A percentile compares a stretch with the other conserved stretches of the same genome.
Evolutionary conservation across 2,329 filamentous ascomycete species (phyloP).

Genomic region (Huntiella omanensis): DNA sequence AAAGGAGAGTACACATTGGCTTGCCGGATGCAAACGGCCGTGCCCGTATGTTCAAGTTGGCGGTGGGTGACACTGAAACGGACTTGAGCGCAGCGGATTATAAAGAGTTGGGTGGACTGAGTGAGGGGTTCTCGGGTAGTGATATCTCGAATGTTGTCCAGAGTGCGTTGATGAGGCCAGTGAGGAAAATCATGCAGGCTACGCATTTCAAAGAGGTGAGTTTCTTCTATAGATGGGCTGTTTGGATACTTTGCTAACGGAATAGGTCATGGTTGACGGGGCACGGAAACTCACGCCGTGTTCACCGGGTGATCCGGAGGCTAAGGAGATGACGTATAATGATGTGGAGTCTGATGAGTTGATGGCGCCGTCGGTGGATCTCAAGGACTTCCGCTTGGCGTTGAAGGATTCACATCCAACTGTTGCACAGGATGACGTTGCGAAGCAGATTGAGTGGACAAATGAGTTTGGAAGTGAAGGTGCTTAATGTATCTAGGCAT

Average conservation of each 20-base stretch:
- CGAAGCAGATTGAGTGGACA: constrained; percentile 80
- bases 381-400: constrained; percentile 88
- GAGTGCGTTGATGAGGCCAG: constrained; percentile 90
- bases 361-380: constrained; percentile 64
- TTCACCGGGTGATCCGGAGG: constrained; percentile 73
- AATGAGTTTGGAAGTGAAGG: constrained; percentile 91
- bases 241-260: constrained; percentile 10
- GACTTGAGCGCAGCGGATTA: constrained; percentile 63
- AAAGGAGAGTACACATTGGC: constrained; percentile 87
- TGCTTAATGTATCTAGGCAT: constrained; percentile 19
- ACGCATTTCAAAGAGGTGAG: constrained; percentile 90
- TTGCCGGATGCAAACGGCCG: constrained; percentile 73
- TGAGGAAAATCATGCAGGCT: constrained; percentile 88
- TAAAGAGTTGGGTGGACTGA: constrained; percentile 57
- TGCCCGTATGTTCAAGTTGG: constrained; percentile 87
- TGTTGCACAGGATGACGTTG: constrained; percentile 71
- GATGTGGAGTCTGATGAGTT: constrained; percentile 69
- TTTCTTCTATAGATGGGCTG: constrained; percentile 2
- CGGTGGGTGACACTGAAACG: constrained; percentile 83
- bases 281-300: constrained; percentile 64
- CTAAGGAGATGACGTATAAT: constrained; percentile 86
- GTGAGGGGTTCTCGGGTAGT: constrained; percentile 86
- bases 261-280: constrained; percentile 50
- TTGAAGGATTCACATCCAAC: constrained; percentile 78
- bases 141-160: constrained; percentile 95